A percentile compares a stretch with the other conserved stretches of the same genome.
Evolutionary conservation across 148 eudicot species (phyloP).

Genomic region (Cornus suecica): DNA sequence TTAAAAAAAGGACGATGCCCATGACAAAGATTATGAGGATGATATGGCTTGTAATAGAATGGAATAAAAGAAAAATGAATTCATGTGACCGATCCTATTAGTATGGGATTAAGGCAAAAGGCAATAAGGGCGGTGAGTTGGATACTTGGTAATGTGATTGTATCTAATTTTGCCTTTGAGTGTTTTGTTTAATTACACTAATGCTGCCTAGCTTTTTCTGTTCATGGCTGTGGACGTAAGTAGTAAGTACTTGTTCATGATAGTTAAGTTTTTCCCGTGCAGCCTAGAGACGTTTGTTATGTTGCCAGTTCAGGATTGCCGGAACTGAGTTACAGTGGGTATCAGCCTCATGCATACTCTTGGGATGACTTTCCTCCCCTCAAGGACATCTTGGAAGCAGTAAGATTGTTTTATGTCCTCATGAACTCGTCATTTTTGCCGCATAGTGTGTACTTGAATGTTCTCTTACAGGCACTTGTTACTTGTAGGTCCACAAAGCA

Average conservation of each 20-base stretch:
- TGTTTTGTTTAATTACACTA: not conserved
- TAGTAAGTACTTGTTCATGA: not conserved
- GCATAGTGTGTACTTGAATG: not conserved
- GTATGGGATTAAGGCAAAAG: too few species aligned
- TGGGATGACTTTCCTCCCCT: conserved; percentile 88
- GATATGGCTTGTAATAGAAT: too few species aligned
- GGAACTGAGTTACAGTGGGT: conserved; percentile 67
- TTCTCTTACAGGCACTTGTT: conserved; percentile 8
- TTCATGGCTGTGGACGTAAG: not conserved
- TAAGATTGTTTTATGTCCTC: conserved; percentile 18
- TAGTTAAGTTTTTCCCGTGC: conserved; percentile 10
- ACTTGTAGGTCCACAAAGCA: conserved; percentile 58
- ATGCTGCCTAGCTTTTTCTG: not conserved
- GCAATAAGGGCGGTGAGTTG: not conserved
- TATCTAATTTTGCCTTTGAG: not conserved
- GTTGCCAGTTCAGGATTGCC: conserved; percentile 60
- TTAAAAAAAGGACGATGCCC: too few species aligned
- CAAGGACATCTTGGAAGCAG: conserved; percentile 49
- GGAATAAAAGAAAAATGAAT: too few species aligned
- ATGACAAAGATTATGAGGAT: too few species aligned
- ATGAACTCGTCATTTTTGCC: not conserved
- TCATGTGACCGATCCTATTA: too few species aligned
- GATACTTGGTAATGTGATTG: not conserved
- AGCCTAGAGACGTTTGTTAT: conserved; percentile 95
- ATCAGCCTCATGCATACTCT: conserved; percentile 66